Evolutionary conservation across 352 stramenopile genomes (phyloP).

Genomic region (Elongisporangium anandrum): DNA sequence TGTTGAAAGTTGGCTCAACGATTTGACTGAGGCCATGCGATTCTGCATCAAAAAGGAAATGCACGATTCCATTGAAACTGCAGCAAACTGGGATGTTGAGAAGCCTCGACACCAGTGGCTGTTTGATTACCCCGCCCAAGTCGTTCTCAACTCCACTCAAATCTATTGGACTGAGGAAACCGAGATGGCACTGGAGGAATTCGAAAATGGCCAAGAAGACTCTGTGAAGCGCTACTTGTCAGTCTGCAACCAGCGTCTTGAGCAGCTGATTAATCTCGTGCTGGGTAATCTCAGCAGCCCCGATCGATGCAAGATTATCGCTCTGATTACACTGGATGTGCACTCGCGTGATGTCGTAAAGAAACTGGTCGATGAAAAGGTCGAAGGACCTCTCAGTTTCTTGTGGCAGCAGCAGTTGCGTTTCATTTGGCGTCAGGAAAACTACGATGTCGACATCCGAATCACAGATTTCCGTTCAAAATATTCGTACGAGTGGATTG

Average conservation of each 20-base stretch:
- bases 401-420: constrained; percentile 87
- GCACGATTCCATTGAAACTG: constrained; percentile 84
- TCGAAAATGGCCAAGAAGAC: constrained; percentile 86
- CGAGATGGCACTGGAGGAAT: constrained; percentile 87
- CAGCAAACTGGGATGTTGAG: constrained; percentile 93
- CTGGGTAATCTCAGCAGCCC: constrained; percentile 83
- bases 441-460: constrained; percentile 94
- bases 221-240: constrained; percentile 80
- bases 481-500: constrained; percentile 89
- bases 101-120: constrained; percentile 96
- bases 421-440: constrained; percentile 91
- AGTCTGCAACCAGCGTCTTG: constrained; percentile 80
- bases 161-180: constrained; percentile 98
- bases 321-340: constrained; percentile 95
- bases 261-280: constrained; percentile 92
- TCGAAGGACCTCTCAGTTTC: constrained; percentile 85
- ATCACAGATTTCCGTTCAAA: constrained; percentile 97
- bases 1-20: constrained; percentile 86
- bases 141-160: constrained; percentile 83
- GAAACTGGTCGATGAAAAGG: constrained; percentile 83
- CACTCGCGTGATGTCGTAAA: constrained; percentile 94
- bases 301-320: constrained; percentile 93
- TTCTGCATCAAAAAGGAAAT: constrained; percentile 84
- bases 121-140: constrained; percentile 94
- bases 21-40: constrained; percentile 81